Conservation (phyloP, 768 basidiomycete genomes). For the Favolaschia claudopus region DNA sequence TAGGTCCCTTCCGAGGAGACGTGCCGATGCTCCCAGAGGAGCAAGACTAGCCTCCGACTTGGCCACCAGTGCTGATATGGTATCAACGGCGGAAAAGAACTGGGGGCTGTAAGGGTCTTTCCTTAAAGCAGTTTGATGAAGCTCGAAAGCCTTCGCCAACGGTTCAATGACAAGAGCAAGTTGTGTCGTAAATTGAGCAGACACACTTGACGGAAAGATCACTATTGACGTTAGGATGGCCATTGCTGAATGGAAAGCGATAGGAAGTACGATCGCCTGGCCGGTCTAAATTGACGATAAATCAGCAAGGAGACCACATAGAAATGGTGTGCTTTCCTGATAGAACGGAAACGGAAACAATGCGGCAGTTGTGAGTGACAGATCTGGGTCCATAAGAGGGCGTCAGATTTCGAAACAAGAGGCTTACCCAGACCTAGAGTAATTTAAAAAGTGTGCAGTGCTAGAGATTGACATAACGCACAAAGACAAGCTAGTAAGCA, state of each 20-base stretch:
- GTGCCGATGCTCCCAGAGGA: constrained; percentile 57
- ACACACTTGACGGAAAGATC: constrained; percentile 71
- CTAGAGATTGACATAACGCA: background rate
- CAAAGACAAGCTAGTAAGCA: constrained; percentile 66
- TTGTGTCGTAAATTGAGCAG: constrained; percentile 61
- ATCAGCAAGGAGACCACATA: background rate
- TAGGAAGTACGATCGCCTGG: constrained; percentile 58
- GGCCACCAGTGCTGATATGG: constrained; percentile 42
- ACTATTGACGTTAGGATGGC: constrained; percentile 57
- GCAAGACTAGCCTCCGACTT: constrained; percentile 57
- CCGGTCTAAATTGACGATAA: constrained; percentile 50
- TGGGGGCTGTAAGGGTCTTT: constrained; percentile 48
- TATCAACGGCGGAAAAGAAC: constrained; percentile 42
- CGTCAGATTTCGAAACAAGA: background rate
- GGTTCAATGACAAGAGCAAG: constrained; percentile 58
- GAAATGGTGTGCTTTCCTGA: constrained; percentile 35
- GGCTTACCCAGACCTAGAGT: constrained; percentile 52
- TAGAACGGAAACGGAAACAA: constrained; percentile 76
- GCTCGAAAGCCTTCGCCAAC: constrained; percentile 50
- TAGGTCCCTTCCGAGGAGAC: constrained; percentile 66
- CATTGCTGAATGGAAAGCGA: constrained; percentile 66
- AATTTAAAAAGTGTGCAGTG: background rate
- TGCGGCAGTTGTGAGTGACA: constrained; percentile 61
- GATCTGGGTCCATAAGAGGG: constrained; percentile 48
- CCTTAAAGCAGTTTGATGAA: constrained; percentile 56